Base-by-base conservation (phyloP, 345 rosid species). In the Arabis hirsuta region DNA sequence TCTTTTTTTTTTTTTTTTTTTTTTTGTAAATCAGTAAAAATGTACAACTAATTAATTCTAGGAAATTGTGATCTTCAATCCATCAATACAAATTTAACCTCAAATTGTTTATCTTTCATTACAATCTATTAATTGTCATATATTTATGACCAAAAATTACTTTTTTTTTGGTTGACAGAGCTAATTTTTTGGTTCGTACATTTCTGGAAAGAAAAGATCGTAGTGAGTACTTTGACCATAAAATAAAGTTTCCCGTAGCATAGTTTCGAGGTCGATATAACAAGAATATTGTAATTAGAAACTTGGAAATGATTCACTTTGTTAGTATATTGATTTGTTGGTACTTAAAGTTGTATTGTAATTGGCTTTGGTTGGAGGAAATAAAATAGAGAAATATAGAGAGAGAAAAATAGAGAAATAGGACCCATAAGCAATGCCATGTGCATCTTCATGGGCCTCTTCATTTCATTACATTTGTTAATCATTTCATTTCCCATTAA, bases 371-470 rank as follows among this genome's bases (percentile, higher is more conserved):
- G 74, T 62, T 75, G 45, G 46, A 55, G 51, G 54, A 63, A 55
- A 55, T 62, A 61, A 61, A 62, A 75, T 47, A n/a, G n/a, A n/a
- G n/a, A n/a, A n/a, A n/a, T n/a, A n/a, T n/a, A n/a, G n/a, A n/a
- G n/a, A n/a, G n/a, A n/a, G n/a, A n/a, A n/a, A n/a, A n/a, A n/a
- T n/a, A 75, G 64, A 61, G 55, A 68, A 78, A 57, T 57, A 65
- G 71, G 63, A 38, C 63, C 60, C 57, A 77, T 61, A 56, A 83
- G 77, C 90, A 84, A 64, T 32, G 62, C 55, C 93, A 86, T 85
- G 91, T 83, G 90, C 85, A 62, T 61, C 83, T 77, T 79, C 39
- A 82, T 82, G 84, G 82, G 69, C 81, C 86, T 84, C 81, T 87
- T 82, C 72, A 76, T 84, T 67, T 80, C 68, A 71, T 55, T 76